Evolutionary conservation across 257 asterid species (phyloP), one percentile per base, ranked within the genome.

Genomic region (Solanum ossicruentum): DNA sequence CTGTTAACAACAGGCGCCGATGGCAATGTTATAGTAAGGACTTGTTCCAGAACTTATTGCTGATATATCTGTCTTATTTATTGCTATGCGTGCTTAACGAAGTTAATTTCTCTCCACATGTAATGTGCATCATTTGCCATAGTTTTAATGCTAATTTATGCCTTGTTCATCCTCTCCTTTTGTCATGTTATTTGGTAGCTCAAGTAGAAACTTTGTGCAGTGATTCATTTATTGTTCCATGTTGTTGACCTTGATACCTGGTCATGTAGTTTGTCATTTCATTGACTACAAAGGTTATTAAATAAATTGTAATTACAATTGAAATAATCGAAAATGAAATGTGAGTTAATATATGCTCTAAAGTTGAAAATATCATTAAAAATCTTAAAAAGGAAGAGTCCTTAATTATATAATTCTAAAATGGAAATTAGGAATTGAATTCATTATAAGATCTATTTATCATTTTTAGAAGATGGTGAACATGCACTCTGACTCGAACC

Each of bases 1-100:
- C 98, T 93, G 89, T 87, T 96, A 88, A 96, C 98, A 49, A 45
- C 60, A 43, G 98, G 97, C 32, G 95, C 98, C 84, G 85, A 91
- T 65, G 94, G 90, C 89, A 92, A 84, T 82, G 51, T 82, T 71
- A 87, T 88, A 60, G 98, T 96, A 94, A 92, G 97, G 84, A 85
- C 82, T 82, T 69, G 47, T 51, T 28, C 65, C 12, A 49, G 36
- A 75, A 52, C 83, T 78, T 16, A 52, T 28, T 78, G 26, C 65
- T 78, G 63, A 77, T 21, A 21, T 75, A 49, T 77, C 10, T 49
- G 65, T 5, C 23, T 77, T 77, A 52, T 52, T 18, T 78, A 51
- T 52, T 52, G 26, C 49, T 52, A 28, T 10, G 18, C 28, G 65
- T 28, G 16, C 47, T 78, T 20, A 16, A 52, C 10, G 5, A 78